Evolutionary conservation across 164 flowering plant genomes (phyloP).

Genomic region (Berberis thunbergii): DNA sequence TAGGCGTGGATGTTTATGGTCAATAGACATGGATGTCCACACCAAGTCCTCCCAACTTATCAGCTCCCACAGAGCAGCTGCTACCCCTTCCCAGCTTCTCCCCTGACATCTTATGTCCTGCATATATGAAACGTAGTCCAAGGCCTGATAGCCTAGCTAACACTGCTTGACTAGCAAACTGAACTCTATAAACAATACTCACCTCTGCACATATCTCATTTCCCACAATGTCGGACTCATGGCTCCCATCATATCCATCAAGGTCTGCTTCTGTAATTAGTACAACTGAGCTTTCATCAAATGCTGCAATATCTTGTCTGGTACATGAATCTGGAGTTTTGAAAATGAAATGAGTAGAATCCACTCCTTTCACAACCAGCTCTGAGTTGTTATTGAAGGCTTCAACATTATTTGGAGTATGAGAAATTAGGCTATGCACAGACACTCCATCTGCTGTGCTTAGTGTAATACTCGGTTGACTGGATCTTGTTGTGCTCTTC

Average conservation of each 20-base stretch:
- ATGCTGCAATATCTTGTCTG: slow-evolving; percentile 1
- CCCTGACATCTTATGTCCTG: slow-evolving; percentile 19
- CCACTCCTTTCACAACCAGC: background rate
- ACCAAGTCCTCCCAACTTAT: slow-evolving; percentile 37
- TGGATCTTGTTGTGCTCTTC: slow-evolving; percentile 15
- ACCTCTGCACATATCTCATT: slow-evolving; percentile 41
- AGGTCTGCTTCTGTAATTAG: slow-evolving; percentile 66
- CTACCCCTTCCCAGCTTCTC: slow-evolving; percentile 23
- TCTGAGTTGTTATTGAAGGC: background rate
- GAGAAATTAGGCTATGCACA: background rate
- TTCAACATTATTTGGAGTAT: background rate
- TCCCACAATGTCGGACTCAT: slow-evolving; percentile 20
- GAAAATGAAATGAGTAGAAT: slow-evolving; percentile 4
- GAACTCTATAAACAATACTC: slow-evolving; percentile 47
- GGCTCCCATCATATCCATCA: slow-evolving; percentile 50
- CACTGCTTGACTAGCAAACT: slow-evolving; percentile 60
- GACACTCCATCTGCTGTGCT: background rate
- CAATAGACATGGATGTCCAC: slow-evolving; percentile 60
- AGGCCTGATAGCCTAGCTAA: slow-evolving; percentile 57
- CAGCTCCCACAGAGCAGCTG: slow-evolving; percentile 36
- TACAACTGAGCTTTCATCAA: slow-evolving; percentile 72
- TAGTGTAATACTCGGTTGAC: slow-evolving; percentile 9
- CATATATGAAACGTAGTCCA: slow-evolving; percentile 38
- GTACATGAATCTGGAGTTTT: background rate
- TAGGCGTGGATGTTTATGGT: slow-evolving; percentile 4